These are phyloP conservation scores for Zanthoxylum bungeanum DNA, from an alignment of 345 rosid species.

Conservation along the genomic window DNA sequence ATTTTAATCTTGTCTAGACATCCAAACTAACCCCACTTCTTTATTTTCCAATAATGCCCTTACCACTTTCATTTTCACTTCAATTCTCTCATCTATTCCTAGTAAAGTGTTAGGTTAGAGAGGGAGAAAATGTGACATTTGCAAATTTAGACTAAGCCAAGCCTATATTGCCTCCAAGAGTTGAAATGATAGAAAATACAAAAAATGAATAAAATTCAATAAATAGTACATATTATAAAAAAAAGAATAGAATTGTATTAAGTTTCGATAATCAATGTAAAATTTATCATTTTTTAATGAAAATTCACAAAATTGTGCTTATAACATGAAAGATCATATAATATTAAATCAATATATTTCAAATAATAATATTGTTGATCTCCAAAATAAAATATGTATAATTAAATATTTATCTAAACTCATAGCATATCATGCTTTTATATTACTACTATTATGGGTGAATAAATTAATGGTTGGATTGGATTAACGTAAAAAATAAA, in stretches of 20 bases:
- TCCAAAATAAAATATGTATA: background rate
- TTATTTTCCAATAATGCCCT: background rate
- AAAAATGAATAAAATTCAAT: too few species aligned
- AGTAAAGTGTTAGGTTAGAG: background rate
- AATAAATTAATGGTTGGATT: too few species aligned
- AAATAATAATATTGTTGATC: background rate
- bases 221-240: too few species aligned
- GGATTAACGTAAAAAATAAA: too few species aligned
- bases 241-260: too few species aligned
- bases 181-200: background rate
- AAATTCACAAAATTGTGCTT: too few species aligned
- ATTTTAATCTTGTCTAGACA: slow-evolving; percentile 17
- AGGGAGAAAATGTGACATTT: background rate
- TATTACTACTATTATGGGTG: too few species aligned
- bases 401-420: background rate
- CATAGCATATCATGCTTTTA: background rate
- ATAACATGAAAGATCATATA: too few species aligned
- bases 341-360: too few species aligned
- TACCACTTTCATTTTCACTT: background rate
- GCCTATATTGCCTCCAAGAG: background rate
- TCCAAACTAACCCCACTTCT: background rate
- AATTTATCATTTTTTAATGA: too few species aligned
- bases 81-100: background rate
- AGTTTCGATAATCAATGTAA: too few species aligned
- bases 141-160: background rate